These are phyloP conservation scores for Teratosphaeria pseudoeucalypti DNA, from an alignment of 2,329 filamentous ascomycete genomes.

Conservation along the genomic window DNA sequence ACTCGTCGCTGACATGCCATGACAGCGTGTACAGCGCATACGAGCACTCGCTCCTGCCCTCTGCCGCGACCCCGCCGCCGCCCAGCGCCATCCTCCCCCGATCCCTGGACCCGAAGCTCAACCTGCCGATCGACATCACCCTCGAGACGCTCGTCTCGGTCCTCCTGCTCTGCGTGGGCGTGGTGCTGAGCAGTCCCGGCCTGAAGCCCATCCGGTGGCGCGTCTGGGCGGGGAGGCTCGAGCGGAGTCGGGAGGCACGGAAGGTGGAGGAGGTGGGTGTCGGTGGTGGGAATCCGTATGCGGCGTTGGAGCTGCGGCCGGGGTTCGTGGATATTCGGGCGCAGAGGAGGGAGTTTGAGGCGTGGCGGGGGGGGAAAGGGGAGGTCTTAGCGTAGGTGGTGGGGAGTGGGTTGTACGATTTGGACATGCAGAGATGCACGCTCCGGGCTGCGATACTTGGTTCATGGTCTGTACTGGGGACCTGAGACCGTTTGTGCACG, in stretches of 20 bases:
- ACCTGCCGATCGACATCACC: slow-evolving; percentile 72
- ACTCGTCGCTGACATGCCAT: slow-evolving; percentile 13
- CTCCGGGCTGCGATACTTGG: not conserved
- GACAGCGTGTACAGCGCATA: slow-evolving; percentile 88
- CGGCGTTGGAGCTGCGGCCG: slow-evolving; percentile 63
- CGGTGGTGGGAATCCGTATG: slow-evolving; percentile 71
- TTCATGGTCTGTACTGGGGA: not conserved
- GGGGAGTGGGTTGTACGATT: not conserved
- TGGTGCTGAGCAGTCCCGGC: slow-evolving; percentile 66
- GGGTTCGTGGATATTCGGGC: slow-evolving; percentile 78
- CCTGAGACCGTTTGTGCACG: not conserved
- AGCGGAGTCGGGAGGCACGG: slow-evolving; percentile 50
- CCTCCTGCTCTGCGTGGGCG: slow-evolving; percentile 67
- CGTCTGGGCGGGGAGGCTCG: slow-evolving; percentile 73
- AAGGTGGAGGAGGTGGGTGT: slow-evolving; percentile 53
- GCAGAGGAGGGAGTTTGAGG: slow-evolving; percentile 58
- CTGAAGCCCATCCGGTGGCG: slow-evolving; percentile 79
- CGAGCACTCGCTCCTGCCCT: slow-evolving; percentile 68
- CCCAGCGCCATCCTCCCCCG: slow-evolving; percentile 15
- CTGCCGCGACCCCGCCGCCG: slow-evolving; percentile 31
- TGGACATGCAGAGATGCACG: not conserved
- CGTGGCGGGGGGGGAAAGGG: slow-evolving; percentile 24
- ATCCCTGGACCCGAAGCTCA: slow-evolving; percentile 26
- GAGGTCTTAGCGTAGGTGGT: not conserved
- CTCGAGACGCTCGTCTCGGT: slow-evolving; percentile 77